These are phyloP conservation scores for Calonectria pseudoturangicola DNA, from an alignment of 2,329 filamentous ascomycete genomes.

Conservation along the genomic window DNA sequence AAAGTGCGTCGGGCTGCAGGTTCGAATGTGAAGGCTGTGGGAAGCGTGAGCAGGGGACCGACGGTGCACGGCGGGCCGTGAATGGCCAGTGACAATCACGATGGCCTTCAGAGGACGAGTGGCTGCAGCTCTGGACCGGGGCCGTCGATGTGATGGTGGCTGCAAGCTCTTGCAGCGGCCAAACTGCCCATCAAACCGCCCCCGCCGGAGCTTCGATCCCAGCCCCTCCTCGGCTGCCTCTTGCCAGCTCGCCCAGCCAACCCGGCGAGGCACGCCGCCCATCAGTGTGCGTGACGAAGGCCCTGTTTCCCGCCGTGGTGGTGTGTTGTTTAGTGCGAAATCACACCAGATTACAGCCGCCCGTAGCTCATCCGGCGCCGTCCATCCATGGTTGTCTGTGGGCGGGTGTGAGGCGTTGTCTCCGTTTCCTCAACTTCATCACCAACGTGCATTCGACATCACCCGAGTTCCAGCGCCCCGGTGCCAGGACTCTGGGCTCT, in stretches of 20 bases:
- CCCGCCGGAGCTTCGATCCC: background rate
- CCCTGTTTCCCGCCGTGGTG: background rate
- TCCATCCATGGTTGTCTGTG: background rate
- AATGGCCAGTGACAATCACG: slow-evolving; percentile 4
- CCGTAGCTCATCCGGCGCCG: slow-evolving; percentile 25
- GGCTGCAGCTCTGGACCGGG: background rate
- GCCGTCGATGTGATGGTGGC: background rate
- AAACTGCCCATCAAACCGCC: background rate
- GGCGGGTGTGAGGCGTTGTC: background rate
- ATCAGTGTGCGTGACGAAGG: slow-evolving; percentile 12
- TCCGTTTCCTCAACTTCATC: slow-evolving; percentile 1
- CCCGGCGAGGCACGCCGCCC: slow-evolving; percentile 9
- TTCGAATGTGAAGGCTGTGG: slow-evolving; percentile 11
- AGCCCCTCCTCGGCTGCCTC: background rate
- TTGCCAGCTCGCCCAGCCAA: background rate
- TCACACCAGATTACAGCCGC: slow-evolving; percentile 32
- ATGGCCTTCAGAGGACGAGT: slow-evolving; percentile 6
- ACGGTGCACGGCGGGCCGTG: background rate
- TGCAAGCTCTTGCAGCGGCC: slow-evolving; percentile 21
- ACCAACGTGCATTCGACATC: slow-evolving; percentile 30
- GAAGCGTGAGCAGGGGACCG: slow-evolving; percentile 2
- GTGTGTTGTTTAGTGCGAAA: slow-evolving; percentile 31
- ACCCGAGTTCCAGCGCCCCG: slow-evolving; percentile 26
- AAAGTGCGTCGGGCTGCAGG: slow-evolving; percentile 14
- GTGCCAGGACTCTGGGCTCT: background rate